phyloP scores from a whole-genome alignment of 306 rosid species.

The Rosa lucieae region DNA sequence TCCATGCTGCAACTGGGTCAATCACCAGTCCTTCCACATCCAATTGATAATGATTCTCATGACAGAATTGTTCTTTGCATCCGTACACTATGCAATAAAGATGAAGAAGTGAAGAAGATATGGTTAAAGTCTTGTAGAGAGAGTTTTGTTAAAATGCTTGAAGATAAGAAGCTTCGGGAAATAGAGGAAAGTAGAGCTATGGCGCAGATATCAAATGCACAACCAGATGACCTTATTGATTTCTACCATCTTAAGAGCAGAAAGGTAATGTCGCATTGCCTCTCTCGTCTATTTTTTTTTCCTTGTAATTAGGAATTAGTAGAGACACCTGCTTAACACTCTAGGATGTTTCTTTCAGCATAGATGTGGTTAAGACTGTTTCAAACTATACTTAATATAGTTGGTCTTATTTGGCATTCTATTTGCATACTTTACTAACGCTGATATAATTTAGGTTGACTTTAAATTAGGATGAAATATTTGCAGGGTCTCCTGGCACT shows the following conservation, averaged over 20 bases:
- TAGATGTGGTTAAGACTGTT: background rate
- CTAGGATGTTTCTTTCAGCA: background rate
- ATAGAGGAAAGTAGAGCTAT: slow-evolving; percentile 80
- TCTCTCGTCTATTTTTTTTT: background rate
- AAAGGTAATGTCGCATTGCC: slow-evolving; percentile 51
- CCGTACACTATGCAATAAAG: slow-evolving; percentile 69
- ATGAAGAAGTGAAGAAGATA: slow-evolving; percentile 71
- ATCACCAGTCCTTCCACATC: slow-evolving; percentile 84
- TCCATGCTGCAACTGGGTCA: slow-evolving; percentile 91
- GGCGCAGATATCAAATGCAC: slow-evolving; percentile 88
- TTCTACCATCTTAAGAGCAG: slow-evolving; percentile 98
- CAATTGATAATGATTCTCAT: slow-evolving; percentile 81
- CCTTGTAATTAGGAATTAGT: background rate
- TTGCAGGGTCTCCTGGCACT: background rate
- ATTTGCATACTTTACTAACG: background rate
- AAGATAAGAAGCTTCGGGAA: slow-evolving; percentile 81
- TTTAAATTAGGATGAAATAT: background rate
- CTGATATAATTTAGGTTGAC: background rate
- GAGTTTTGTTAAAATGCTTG: slow-evolving; percentile 96
- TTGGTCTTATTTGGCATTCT: background rate
- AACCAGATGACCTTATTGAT: slow-evolving; percentile 97
- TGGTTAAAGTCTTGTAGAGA: slow-evolving; percentile 90
- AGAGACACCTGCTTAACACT: background rate
- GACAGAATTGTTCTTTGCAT: slow-evolving; percentile 84
- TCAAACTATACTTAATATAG: background rate